Evolutionary conservation across 345 rosid genomes (phyloP).

Genomic region (Camelina laxa): DNA sequence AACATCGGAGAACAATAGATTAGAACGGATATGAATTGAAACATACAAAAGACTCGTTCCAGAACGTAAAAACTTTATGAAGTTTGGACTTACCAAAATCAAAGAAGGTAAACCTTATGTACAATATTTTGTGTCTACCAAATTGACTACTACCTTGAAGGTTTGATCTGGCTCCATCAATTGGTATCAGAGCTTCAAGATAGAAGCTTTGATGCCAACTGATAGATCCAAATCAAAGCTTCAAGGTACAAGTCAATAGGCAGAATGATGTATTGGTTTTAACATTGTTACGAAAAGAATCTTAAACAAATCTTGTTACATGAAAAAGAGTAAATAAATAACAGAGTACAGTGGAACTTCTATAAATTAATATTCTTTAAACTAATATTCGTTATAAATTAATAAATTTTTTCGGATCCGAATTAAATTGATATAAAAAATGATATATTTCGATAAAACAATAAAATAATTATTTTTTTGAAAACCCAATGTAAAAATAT

Average conservation of each 20-base stretch:
- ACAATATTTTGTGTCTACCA: neutral
- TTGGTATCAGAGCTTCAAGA: neutral
- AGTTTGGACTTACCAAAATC: neutral
- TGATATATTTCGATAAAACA: too few species aligned
- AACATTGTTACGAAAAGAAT: too few species aligned
- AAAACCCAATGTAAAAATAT: too few species aligned
- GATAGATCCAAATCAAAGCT: neutral
- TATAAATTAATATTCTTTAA: too few species aligned
- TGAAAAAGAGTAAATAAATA: too few species aligned
- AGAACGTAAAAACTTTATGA: neutral
- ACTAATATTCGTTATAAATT: too few species aligned
- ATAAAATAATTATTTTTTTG: too few species aligned
- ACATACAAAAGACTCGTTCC: neutral
- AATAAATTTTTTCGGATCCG: too few species aligned
- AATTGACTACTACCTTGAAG: neutral
- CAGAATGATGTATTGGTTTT: too few species aligned
- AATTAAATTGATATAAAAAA: too few species aligned
- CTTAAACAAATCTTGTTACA: too few species aligned
- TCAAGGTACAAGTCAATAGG: neutral
- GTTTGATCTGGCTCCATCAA: neutral
- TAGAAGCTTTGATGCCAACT: neutral
- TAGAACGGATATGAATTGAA: neutral
- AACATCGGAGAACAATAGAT: neutral
- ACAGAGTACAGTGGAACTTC: too few species aligned
- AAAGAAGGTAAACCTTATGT: neutral